Conservation (phyloP, 1,284 basidiomycete species). For the Lentinus polychrous region DNA sequence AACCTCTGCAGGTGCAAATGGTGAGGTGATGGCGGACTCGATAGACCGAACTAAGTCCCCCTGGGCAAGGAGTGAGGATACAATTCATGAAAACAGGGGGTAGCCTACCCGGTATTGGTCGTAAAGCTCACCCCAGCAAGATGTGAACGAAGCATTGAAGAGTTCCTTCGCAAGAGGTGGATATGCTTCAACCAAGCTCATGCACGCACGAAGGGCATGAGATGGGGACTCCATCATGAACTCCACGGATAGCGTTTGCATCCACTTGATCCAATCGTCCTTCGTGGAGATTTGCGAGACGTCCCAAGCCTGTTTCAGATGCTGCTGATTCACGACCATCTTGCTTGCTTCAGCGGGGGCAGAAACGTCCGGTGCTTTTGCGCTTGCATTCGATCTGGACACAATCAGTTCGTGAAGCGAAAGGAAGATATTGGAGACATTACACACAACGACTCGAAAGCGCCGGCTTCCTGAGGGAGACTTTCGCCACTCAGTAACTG, state of each 20-base stretch:
- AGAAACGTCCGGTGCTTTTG: constrained; percentile 62
- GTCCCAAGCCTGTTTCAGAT: constrained; percentile 97
- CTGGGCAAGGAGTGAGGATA: constrained; percentile 33
- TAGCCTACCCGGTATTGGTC: constrained; percentile 85
- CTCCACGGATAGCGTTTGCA: constrained; percentile 89
- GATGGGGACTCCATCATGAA: constrained; percentile 99
- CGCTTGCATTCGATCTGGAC: constrained; percentile 54
- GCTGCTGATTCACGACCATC: constrained; percentile 95
- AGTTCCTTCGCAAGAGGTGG: constrained; percentile 89
- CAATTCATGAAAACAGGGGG: background rate
- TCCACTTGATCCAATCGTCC: constrained; percentile 97
- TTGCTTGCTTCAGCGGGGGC: constrained; percentile 80
- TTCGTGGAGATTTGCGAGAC: constrained; percentile 72
- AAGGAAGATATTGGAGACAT: constrained; percentile 3
- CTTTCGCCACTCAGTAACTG: constrained; percentile 92
- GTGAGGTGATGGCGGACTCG: constrained; percentile 80
- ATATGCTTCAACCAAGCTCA: constrained; percentile 90
- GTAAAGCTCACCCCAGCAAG: constrained; percentile 95
- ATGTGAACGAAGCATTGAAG: constrained; percentile 98
- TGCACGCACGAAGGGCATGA: constrained; percentile 93
- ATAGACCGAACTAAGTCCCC: constrained; percentile 92
- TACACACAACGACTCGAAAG: constrained; percentile 53
- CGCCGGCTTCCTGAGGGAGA: constrained; percentile 70
- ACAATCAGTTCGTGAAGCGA: too few species aligned
- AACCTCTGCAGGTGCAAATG: constrained; percentile 80